phyloP scores from a whole-genome alignment of 768 basidiomycete genomes.

The Tricholoma saponaceum region DNA sequence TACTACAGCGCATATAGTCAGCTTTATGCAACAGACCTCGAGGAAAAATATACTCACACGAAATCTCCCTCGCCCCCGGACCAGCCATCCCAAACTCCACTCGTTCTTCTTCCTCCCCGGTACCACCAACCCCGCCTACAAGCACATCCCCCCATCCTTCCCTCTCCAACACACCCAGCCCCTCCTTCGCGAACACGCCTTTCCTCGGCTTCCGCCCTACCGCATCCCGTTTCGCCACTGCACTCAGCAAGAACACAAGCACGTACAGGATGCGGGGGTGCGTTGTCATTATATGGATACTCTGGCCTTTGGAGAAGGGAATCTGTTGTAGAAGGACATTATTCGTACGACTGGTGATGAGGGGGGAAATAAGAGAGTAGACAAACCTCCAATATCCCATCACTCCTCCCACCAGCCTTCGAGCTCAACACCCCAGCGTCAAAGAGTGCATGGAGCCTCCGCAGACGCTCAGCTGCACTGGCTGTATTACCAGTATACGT shows the following conservation, averaged over 20 bases:
- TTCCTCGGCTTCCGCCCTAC: constrained; percentile 73
- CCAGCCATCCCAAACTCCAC: neutral
- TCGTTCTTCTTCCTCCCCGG: neutral
- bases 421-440: constrained; percentile 49
- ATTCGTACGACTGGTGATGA: constrained; percentile 12
- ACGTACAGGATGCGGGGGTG: constrained; percentile 64
- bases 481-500: constrained; percentile 54
- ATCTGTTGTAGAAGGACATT: constrained; percentile 25
- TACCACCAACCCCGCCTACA: constrained; percentile 26
- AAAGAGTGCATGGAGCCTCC: constrained; percentile 60
- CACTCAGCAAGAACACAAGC: constrained; percentile 64
- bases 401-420: constrained; percentile 13
- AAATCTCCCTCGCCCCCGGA: neutral
- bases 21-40: neutral
- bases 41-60: neutral
- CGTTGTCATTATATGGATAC: constrained; percentile 51
- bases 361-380: constrained; percentile 1
- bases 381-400: constrained; percentile 32
- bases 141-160: constrained; percentile 38
- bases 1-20: constrained; percentile 30
- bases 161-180: constrained; percentile 44
- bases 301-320: constrained; percentile 22
- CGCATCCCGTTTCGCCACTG: constrained; percentile 65
- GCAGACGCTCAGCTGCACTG: constrained; percentile 46
- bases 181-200: constrained; percentile 65